Evolutionary conservation across 2,329 filamentous ascomycete genomes (phyloP), one percentile per base, ranked within the genome.

Genomic region (Truncatella angustata): DNA sequence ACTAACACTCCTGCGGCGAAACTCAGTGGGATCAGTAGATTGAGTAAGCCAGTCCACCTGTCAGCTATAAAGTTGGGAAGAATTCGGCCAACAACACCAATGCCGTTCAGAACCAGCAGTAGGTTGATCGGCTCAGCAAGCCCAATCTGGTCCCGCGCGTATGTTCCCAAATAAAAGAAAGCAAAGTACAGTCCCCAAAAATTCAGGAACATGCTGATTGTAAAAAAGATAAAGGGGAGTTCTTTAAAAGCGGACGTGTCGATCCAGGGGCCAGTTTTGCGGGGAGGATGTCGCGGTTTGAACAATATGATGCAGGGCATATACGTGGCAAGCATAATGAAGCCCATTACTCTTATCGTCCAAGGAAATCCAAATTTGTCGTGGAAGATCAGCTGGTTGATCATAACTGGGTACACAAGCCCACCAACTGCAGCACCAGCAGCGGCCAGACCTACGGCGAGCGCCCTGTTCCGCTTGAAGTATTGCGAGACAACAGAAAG

Each of bases 21-120:
- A 1, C 60, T 63, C 0, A 65, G 46, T 0, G 77, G 70, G 21
- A 79, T 72, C 23, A 81, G 61, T 4, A 77, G 67, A 57, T 82
- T 84, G 42, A 84, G 61, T 0, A 76, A 70, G 1, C 81, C 80
- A 2, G 75, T 69, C 53, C 66, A 76, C 36, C 66, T 67, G 57
- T 75, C 77, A 1, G 77, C 76, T 7, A 78, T 53, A 24, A 71
- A 70, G 53, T 70, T 73, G 4, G 75, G 75, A 3, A 75, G 53
- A 32, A 78, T 59, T 14, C 76, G 73, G 4, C 77, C 76, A 5
- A 73, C 61, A 40, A 77, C 65, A 46, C 73, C 74, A 16, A 73
- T 74, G 10, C 68, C 73, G 58, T 77, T 78, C 40, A 80, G 61
- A 47, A 73, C 60, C 20, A 70, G 64, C 30, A 79, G 68, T 7